Evolutionary conservation across 228 moss, liverwort and hornwort species (phyloP).

Genomic region (Sphagnum fallax): DNA sequence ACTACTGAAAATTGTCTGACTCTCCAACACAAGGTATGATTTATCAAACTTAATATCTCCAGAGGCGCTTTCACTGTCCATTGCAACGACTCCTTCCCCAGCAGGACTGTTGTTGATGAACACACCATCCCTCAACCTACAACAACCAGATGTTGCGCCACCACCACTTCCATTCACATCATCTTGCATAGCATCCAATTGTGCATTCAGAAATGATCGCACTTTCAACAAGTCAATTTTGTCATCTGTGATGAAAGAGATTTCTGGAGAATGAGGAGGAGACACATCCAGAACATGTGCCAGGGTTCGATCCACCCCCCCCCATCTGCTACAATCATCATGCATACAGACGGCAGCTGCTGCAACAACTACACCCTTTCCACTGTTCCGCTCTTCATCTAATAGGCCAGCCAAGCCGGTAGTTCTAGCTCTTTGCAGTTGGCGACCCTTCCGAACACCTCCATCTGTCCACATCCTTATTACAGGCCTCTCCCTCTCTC

Average conservation of each 20-base stretch:
- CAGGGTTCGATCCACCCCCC: conserved; percentile 77
- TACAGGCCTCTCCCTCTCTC: neutral
- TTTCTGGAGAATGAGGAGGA: conserved; percentile 21
- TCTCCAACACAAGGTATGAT: conserved; percentile 63
- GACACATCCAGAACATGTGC: conserved; percentile 63
- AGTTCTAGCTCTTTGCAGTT: conserved; percentile 71
- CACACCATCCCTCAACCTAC: conserved; percentile 43
- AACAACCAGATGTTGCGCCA: neutral
- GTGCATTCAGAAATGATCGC: conserved; percentile 39
- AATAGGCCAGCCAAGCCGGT: conserved; percentile 80
- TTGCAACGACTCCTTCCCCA: conserved; percentile 60
- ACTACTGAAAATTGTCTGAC: conserved; percentile 89
- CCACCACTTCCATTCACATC: conserved; percentile 13
- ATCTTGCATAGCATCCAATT: conserved; percentile 37
- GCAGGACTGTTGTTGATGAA: conserved; percentile 26
- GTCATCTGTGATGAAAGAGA: conserved; percentile 31
- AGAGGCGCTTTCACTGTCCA: conserved; percentile 59
- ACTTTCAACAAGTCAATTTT: conserved; percentile 49
- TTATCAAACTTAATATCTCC: conserved; percentile 65
- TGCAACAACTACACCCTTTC: conserved; percentile 64
- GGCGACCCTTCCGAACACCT: conserved; percentile 59
- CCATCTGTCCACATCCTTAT: conserved; percentile 66
- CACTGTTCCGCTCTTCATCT: conserved; percentile 59
- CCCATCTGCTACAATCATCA: conserved; percentile 65
- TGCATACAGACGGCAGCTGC: conserved; percentile 78